phyloP scores from a whole-genome alignment of 257 asterid genomes.

The Jasminum sambac region DNA sequence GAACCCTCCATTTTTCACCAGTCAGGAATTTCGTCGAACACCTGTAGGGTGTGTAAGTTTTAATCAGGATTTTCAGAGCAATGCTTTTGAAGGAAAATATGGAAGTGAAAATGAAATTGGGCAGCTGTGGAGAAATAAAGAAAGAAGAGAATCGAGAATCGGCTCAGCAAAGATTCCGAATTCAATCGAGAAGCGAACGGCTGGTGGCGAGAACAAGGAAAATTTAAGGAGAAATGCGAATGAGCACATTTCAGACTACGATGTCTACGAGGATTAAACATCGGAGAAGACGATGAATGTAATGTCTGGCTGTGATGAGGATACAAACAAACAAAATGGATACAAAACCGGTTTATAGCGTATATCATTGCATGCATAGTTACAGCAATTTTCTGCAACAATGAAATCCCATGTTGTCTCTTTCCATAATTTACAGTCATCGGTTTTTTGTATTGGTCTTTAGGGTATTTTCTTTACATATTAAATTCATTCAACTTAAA shows the following conservation, averaged over 20 bases:
- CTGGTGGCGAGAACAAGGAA: not conserved
- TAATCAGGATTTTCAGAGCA: not conserved
- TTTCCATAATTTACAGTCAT: too few species aligned
- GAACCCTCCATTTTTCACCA: slow-evolving; percentile 16
- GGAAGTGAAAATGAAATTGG: not conserved
- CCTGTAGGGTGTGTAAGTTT: not conserved
- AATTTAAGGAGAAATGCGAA: not conserved
- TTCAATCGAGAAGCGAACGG: not conserved
- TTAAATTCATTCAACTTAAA: too few species aligned
- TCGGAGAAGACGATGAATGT: not conserved
- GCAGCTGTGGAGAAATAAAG: not conserved
- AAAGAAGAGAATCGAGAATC: not conserved
- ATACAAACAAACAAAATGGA: not conserved
- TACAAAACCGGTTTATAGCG: not conserved
- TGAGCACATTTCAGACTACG: not conserved
- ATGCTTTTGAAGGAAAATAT: not conserved
- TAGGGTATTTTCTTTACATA: too few species aligned
- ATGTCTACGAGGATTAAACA: not conserved
- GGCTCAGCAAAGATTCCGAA: not conserved
- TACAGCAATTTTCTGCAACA: not conserved
- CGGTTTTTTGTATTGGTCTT: too few species aligned
- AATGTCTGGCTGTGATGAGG: not conserved
- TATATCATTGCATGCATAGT: not conserved
- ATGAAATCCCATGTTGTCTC: not conserved
- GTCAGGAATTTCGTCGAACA: not conserved